Evolutionary conservation across 1,284 basidiomycete genomes (phyloP).

Genomic region (Puccinia sorghi): DNA sequence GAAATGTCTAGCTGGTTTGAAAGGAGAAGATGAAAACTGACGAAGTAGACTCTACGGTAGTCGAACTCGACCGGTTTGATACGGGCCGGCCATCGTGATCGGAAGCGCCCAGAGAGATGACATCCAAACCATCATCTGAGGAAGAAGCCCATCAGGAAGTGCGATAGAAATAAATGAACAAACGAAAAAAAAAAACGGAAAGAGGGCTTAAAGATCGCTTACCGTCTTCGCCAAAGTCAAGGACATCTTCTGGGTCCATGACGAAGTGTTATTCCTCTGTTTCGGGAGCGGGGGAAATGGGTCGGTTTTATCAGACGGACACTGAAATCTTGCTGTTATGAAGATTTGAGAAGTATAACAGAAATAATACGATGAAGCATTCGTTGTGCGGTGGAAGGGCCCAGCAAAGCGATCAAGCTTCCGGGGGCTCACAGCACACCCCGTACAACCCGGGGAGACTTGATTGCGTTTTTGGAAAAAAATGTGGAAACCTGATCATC

Average conservation of each 20-base stretch:
- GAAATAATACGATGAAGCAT: too few species aligned
- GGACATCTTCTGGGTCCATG: conserved; percentile 50
- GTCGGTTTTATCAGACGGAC: too few species aligned
- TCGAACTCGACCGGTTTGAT: conserved; percentile 23
- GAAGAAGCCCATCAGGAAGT: background rate
- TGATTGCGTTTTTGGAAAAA: too few species aligned
- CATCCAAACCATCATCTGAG: conserved; percentile 46
- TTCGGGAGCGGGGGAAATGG: too few species aligned
- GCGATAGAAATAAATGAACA: background rate
- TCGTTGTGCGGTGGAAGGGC: too few species aligned
- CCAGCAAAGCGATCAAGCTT: too few species aligned
- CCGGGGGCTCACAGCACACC: too few species aligned
- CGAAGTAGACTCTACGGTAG: conserved; percentile 21
- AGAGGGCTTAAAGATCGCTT: background rate
- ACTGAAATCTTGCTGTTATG: too few species aligned
- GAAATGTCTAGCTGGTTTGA: background rate
- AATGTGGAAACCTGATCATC: too few species aligned
- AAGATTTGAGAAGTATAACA: too few species aligned
- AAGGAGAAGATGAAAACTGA: conserved; percentile 13
- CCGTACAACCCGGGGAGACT: too few species aligned
- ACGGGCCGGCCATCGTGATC: conserved; percentile 47
- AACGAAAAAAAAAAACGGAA: too few species aligned
- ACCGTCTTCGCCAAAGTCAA: conserved; percentile 50
- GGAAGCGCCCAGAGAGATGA: conserved; percentile 49
- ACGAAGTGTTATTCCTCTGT: background rate